These are phyloP conservation scores for Artemisia tridentata DNA, from an alignment of 129 eudicot genomes.

Conservation along the genomic window DNA sequence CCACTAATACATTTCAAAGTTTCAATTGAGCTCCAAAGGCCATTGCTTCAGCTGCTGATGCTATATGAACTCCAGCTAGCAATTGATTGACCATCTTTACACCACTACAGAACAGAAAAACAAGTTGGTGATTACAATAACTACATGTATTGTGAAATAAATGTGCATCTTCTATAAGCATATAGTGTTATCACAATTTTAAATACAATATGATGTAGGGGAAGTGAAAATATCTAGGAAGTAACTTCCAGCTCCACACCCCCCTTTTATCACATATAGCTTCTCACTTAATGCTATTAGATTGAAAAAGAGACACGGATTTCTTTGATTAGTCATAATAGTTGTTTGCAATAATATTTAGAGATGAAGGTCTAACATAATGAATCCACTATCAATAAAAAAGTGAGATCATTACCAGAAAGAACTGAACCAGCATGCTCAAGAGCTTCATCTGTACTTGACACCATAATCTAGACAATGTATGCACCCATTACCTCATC, in stretches of 20 bases:
- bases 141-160: background rate
- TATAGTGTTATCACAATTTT: background rate
- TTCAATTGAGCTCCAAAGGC: constrained; percentile 96
- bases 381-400: background rate
- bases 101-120: constrained; percentile 52
- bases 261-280: constrained; percentile 85
- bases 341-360: background rate
- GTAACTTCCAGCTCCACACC: constrained; percentile 99
- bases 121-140: constrained; percentile 11
- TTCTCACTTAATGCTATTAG: constrained; percentile 89
- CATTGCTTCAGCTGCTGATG: constrained; percentile 98
- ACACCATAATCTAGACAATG: no score
- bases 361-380: background rate
- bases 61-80: constrained; percentile 99
- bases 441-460: constrained; percentile 88
- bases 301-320: constrained; percentile 18
- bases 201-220: constrained; percentile 12
- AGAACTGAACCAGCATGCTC: constrained; percentile 81
- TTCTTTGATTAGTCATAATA: constrained; percentile 12
- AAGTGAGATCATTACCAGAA: constrained; percentile 47
- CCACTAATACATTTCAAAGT: no score
- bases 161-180: background rate
- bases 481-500: no score
- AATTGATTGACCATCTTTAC: constrained; percentile 98
- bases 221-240: constrained; percentile 21